phyloP scores from a whole-genome alignment of 371 early-diverging fungal genomes.

The Parasitella parasitica region DNA sequence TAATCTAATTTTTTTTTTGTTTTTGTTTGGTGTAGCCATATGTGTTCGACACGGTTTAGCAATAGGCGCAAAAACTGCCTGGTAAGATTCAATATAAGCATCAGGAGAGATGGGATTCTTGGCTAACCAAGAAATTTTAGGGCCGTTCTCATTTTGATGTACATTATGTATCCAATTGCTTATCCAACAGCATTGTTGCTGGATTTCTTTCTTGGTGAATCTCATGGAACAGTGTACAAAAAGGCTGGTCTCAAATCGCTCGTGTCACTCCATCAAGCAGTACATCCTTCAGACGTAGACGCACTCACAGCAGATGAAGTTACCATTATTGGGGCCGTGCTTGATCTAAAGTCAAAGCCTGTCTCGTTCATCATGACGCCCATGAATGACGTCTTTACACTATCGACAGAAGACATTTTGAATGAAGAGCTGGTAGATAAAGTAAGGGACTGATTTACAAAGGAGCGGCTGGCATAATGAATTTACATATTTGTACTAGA shows the following conservation, averaged over 20 bases:
- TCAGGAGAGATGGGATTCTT: background rate
- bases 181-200: constrained; percentile 80
- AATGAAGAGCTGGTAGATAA: constrained; percentile 67
- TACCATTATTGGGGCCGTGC: constrained; percentile 86
- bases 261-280: constrained; percentile 84
- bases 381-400: constrained; percentile 79
- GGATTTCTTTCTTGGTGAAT: constrained; percentile 77
- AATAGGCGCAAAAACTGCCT: constrained; percentile 75
- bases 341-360: constrained; percentile 86
- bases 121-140: constrained; percentile 10
- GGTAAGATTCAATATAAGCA: constrained; percentile 20
- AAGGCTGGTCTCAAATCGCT: constrained; percentile 90
- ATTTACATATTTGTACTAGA: constrained; percentile 25
- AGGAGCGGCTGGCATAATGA: background rate
- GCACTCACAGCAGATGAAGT: constrained; percentile 90
- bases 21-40: constrained; percentile 40
- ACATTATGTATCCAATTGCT: constrained; percentile 71
- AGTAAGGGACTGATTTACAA: constrained; percentile 3
- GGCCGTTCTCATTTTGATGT: constrained; percentile 70
- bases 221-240: constrained; percentile 79
- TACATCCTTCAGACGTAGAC: constrained; percentile 66
- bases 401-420: constrained; percentile 68
- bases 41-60: constrained; percentile 72
- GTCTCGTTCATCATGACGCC: constrained; percentile 88
- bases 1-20: constrained; percentile 1